Conservation (phyloP, 768 basidiomycete genomes). For the Trametes maxima region DNA sequence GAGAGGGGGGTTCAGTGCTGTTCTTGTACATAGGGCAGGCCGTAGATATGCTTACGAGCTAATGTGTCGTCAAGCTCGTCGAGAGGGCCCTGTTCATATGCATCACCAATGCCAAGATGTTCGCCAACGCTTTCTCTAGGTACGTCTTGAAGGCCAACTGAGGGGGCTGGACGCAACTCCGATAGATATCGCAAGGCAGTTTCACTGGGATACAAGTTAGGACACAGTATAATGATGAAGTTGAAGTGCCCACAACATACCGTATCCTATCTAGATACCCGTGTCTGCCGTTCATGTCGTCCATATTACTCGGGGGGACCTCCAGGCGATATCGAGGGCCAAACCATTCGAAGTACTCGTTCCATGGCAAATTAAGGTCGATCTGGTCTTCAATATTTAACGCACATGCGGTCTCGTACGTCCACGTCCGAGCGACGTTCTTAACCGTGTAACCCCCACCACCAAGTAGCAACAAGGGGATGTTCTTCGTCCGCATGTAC, state of each 20-base stretch:
- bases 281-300: conserved; percentile 85
- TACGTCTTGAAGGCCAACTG: conserved; percentile 83
- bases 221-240: no score
- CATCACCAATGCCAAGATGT: conserved; percentile 62
- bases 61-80: conserved; percentile 70
- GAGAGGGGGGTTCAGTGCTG: not conserved
- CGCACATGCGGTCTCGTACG: conserved; percentile 96
- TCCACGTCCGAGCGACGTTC: conserved; percentile 94
- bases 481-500: conserved; percentile 77
- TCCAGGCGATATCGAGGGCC: conserved; percentile 94
- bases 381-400: conserved; percentile 83
- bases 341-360: conserved; percentile 96
- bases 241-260: conserved; percentile 43
- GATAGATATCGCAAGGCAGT: conserved; percentile 52
- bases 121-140: conserved; percentile 68
- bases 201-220: not conserved
- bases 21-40: not conserved
- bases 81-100: conserved; percentile 43
- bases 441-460: conserved; percentile 98
- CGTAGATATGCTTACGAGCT: conserved; percentile 54
- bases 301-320: conserved; percentile 92
- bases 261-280: conserved; percentile 78
- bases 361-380: conserved; percentile 80
- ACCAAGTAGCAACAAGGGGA: conserved; percentile 89
- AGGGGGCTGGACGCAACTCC: conserved; percentile 73